Conservation (phyloP, 495 filamentous ascomycete genomes). For the Clohesyomyces aquaticus region DNA sequence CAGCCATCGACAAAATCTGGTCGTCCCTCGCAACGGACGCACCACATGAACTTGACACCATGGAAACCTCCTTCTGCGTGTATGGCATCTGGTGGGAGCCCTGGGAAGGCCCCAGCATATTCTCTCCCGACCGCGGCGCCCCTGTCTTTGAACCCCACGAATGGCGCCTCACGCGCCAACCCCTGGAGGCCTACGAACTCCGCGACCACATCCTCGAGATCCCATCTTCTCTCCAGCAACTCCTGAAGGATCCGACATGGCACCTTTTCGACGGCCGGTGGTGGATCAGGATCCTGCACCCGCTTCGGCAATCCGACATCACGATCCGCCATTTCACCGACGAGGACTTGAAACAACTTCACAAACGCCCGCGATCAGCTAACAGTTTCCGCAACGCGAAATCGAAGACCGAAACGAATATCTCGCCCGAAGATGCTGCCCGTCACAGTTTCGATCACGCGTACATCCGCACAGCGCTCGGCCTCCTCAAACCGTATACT, state of each 20-base stretch:
- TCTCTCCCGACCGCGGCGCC: background rate
- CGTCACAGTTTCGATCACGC: background rate
- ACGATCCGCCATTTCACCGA: constrained; percentile 15
- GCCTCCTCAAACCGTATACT: constrained; percentile 13
- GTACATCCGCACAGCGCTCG: constrained; percentile 1
- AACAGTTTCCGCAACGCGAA: background rate
- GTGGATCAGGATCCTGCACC: constrained; percentile 69
- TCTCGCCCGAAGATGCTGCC: background rate
- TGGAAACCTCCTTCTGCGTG: constrained; percentile 9
- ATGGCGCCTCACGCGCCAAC: constrained; percentile 54
- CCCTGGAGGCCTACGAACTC: background rate
- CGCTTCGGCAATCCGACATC: background rate
- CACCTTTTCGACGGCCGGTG: constrained; percentile 78
- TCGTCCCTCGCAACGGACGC: background rate
- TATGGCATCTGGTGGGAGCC: constrained; percentile 22
- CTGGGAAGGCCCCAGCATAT: background rate
- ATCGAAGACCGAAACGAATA: background rate
- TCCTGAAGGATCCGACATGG: background rate
- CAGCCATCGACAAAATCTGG: constrained; percentile 14
- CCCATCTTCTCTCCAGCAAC: background rate
- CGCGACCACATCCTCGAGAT: background rate
- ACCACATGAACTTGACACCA: background rate
- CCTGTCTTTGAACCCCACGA: background rate
- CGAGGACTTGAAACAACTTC: constrained; percentile 15
- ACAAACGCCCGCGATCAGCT: background rate